These are phyloP conservation scores for Rugosomyces carneus DNA, from an alignment of 1,284 basidiomycete species.

Conservation along the genomic window DNA sequence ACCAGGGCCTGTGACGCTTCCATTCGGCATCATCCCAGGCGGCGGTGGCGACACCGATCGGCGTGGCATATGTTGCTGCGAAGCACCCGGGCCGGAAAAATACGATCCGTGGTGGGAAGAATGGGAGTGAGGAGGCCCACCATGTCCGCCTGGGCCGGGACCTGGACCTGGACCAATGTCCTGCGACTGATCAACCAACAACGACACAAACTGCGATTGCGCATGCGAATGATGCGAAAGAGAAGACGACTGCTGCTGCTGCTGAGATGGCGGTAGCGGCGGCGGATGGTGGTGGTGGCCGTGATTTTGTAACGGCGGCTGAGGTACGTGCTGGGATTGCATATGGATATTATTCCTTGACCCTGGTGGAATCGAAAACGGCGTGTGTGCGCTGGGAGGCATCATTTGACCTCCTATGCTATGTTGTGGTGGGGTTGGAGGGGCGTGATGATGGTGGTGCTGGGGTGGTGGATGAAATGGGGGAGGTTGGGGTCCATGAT, in stretches of 20 bases:
- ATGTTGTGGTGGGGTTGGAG: constrained; percentile 10
- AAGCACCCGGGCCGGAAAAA: constrained; percentile 6
- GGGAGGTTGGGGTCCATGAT: constrained; percentile 9
- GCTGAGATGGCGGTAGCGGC: constrained; percentile 7
- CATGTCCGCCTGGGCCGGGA: constrained; percentile 12
- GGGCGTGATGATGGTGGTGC: constrained; percentile 11
- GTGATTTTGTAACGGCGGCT: constrained; percentile 15
- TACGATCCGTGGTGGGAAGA: constrained; percentile 6
- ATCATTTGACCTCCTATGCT: constrained; percentile 5
- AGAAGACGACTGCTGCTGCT: too few relatives aligned
- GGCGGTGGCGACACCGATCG: constrained; percentile 19
- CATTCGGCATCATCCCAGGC: constrained; percentile 14
- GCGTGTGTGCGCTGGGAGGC: constrained; percentile 6
- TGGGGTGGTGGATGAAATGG: constrained; percentile 8
- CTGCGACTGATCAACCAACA: constrained; percentile 6
- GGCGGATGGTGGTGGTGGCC: constrained; percentile 9
- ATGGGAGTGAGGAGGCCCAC: constrained; percentile 3
- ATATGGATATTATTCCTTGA: constrained; percentile 16
- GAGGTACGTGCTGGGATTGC: constrained; percentile 6
- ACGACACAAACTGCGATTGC: constrained; percentile 2
- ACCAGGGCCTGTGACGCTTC: constrained; percentile 6
- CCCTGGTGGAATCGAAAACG: constrained; percentile 13
- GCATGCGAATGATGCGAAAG: background rate
- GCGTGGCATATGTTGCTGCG: constrained; percentile 9
- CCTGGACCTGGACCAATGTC: constrained; percentile 8